Base-by-base conservation (phyloP, 768 basidiomycete genomes). In the Tulasnella calospora region DNA sequence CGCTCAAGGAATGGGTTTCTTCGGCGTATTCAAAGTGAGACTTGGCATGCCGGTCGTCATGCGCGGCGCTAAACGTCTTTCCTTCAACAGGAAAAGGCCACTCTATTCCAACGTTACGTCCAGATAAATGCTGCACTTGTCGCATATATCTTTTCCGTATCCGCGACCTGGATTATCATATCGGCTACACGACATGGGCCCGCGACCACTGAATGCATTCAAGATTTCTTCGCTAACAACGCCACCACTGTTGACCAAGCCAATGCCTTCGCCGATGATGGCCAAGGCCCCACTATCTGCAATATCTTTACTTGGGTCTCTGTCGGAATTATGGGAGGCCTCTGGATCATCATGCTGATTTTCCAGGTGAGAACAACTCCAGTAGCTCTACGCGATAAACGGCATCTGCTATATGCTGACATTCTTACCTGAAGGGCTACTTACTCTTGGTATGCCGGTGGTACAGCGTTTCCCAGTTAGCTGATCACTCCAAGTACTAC, bases 291-390 rank as follows among this genome's bases (percentile, higher is more conserved):
- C 46, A 90, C 89, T 7, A 87, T 99, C 33, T 99, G 98, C 85
- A 87, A 91, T 71, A 92, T 98, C 76, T 97, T 98, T 83, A 88
- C 95, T 6, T 98, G 95, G 94, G 93, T 94, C 13, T 93, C 94
- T 81, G 86, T 98, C 19, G 96, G 96, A 47, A 85, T 98, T 77
- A 96, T 99, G 95, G 92, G 88, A 27, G 94, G 89, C 10, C 86
- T 98, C 8, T 98, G 96, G 94, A 84, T 93, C 13, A 82, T 98
- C 21, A 86, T 98, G 36, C 89, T 88, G n/a, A 86, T 92, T 79
- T 85, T 93, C 46, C 95, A 97, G 83, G 92, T 92, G 84, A 81
- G 91, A 10, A 10, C 38, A 40, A 40, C 38, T 4, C 38, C 38
- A 40, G 38, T 4, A 40, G 10, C 38, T 40, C 81, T 81, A 19